Conservation (phyloP, 257 asterid genomes). For the Solanum piurae region DNA sequence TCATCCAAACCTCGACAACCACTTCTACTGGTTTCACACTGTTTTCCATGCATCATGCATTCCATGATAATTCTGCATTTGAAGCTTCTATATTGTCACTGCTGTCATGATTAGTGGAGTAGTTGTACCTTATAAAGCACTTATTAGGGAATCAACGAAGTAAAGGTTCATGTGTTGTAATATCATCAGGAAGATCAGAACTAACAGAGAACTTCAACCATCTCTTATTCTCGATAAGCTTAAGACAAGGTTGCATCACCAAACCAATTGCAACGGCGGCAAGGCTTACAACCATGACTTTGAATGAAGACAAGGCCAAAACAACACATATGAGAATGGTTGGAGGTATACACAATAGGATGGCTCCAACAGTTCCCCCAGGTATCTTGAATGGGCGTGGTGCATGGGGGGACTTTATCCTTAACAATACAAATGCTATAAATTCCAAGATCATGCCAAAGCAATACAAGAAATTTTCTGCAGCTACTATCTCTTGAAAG, state of each 20-base stretch:
- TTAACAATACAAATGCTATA: not conserved
- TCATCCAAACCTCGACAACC: not conserved
- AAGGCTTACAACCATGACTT: not conserved
- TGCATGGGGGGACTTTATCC: not conserved
- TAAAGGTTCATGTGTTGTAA: not conserved
- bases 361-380: not conserved
- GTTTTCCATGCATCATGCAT: not conserved
- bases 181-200: slow-evolving; percentile 1
- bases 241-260: slow-evolving; percentile 4
- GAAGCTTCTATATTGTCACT: not conserved
- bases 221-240: not conserved
- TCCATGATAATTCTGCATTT: not conserved
- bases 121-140: not conserved
- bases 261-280: not conserved
- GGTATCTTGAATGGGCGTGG: not conserved
- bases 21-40: not conserved
- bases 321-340: not conserved
- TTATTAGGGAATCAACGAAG: not conserved
- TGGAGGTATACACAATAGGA: slow-evolving; percentile 1
- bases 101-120: not conserved
- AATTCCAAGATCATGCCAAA: slow-evolving; percentile 1
- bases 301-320: not conserved
- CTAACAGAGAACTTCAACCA: not conserved
- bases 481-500: slow-evolving; percentile 3
- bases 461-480: slow-evolving; percentile 4